Base-by-base conservation (phyloP, 805 yeast species). In the Brettanomyces custersianus region DNA sequence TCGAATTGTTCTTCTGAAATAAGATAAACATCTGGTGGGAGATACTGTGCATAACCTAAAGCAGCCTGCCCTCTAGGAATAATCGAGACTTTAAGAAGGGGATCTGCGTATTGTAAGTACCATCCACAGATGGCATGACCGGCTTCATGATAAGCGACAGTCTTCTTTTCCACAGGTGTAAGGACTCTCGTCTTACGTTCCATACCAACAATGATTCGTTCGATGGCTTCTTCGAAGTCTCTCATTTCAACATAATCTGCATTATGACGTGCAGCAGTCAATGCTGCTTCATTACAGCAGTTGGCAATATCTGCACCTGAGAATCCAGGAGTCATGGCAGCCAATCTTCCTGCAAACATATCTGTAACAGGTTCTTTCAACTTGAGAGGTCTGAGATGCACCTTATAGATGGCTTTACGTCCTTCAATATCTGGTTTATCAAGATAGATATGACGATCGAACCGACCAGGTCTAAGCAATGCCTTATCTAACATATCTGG, bases 111-210 rank as follows among this genome's bases (percentile, higher is more conserved):
- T 57, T 83, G 74, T 51, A 92, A 70, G 53, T 67, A 87, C 99
- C 98, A 92, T 10, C 98, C 98, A 59, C 97, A 88, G 41, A 92
- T 75, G 9, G 99, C 98, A 61, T 94, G 98, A 4, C 98, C 99
- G 3, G 99, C 98, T 60, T 92, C 99, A 56, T 94, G 98, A 52
- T 82, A 92, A 1, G 98, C 98, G 39, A 94, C 96, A 20, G 86
- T 77, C 43, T 68, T 76, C 62, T 87, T 85, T 55, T 94, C 97
- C 40, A 81, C 88, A 2, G 86, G 80, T 3, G 86, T 75, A 41
- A 94, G 66, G 11, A 92, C 72, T 51, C 81, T 80, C 12, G 88
- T 73, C 60, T 86, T 90, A 68, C 84, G 84, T 59, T 90, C 97
- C 42, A 92, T 66, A 26, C 99, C 99, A 22, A 94, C 96, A 60